Base-by-base conservation (phyloP, 441 rosid genomes). In the Heliophila coronopifolia region DNA sequence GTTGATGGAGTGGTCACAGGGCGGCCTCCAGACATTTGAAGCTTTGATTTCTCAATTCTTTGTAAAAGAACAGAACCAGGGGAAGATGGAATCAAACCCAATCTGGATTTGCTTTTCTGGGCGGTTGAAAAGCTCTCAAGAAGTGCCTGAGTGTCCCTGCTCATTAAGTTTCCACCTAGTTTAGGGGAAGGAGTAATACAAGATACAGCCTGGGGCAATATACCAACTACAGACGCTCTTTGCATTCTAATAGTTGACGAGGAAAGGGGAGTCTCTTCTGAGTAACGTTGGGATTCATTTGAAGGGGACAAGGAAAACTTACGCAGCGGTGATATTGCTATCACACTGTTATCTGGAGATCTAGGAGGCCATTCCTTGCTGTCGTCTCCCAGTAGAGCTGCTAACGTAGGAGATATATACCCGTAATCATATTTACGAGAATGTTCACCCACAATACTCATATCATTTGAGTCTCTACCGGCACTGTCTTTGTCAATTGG, bases 401-500 rank as follows among this genome's bases (percentile, higher is more conserved):
- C 96, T 56, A 89, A 19, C 5, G 59, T 17, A 56, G 99, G 93
- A 71, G 94, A 75, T 32, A 93, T 70, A 56, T 46, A 75, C 27
- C 77, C 94, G 37, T 72, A 93, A 54, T 83, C 84, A 57, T 76
- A 93, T 44, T 64, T 82, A 2, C 49, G 66, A 20, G 73, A 32
- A 46, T 69, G 68, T 28, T 83, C 87, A 55, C 91, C 91, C 1
- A 93, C 79, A 46, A 89, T 76, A 61, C 91, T 89, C 99, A 89
- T 93, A 47, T 77, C 96, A 63, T 79, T 81, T 0, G 97, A 84
- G 69, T 79, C 93, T 54, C 69, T 62, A 54, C 90, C 76, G 11
- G 80, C 76, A 66, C 77, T 75, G 50, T 23, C 68, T 58, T 67
- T 70, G 49, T 61, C 71, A 59, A 50, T 48, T 7, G 59, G 66